Percentiles rank a stretch among this genome's conserved stretches.
Conservation (phyloP, 2,329 filamentous ascomycete species). For the Trichoderma asperellum region DNA sequence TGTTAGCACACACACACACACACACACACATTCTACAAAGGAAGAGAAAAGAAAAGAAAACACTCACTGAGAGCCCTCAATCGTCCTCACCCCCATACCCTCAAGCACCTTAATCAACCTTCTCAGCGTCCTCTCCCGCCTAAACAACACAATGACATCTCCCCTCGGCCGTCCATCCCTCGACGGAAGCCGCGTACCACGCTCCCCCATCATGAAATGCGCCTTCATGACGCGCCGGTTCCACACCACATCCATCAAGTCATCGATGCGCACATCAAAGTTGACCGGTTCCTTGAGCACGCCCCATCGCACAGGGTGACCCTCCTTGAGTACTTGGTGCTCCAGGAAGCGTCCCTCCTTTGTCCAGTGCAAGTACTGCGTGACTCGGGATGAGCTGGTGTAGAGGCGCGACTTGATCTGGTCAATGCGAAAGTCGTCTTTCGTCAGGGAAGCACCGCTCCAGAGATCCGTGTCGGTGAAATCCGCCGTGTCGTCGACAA, state of each 20-base stretch:
- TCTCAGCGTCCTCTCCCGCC: slow-evolving; percentile 56
- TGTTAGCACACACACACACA: slow-evolving; percentile 30
- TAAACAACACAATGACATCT: slow-evolving; percentile 56
- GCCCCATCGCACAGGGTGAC: slow-evolving; percentile 52
- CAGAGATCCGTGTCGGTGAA: slow-evolving; percentile 53
- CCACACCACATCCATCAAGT: slow-evolving; percentile 53
- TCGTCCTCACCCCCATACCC: slow-evolving; percentile 48
- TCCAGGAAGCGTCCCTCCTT: slow-evolving; percentile 49
- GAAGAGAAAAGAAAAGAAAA: no score
- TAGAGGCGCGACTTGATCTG: slow-evolving; percentile 55
- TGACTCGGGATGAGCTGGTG: slow-evolving; percentile 52
- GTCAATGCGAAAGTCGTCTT: slow-evolving; percentile 56
- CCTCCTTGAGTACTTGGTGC: slow-evolving; percentile 57
- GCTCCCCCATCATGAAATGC: slow-evolving; percentile 45
- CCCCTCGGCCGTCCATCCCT: slow-evolving; percentile 46
- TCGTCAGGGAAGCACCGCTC: slow-evolving; percentile 49
- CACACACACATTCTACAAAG: background rate
- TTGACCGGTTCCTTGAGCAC: slow-evolving; percentile 55
- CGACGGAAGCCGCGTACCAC: slow-evolving; percentile 35
- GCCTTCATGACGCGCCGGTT: slow-evolving; percentile 49
- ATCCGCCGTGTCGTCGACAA: slow-evolving; percentile 1
- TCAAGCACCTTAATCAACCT: slow-evolving; percentile 55
- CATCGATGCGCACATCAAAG: slow-evolving; percentile 53
- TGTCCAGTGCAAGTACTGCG: slow-evolving; percentile 61
- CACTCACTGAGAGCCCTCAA: slow-evolving; percentile 49